phyloP scores from a whole-genome alignment of 75 land plant species.

The Cupressus sempervirens region DNA sequence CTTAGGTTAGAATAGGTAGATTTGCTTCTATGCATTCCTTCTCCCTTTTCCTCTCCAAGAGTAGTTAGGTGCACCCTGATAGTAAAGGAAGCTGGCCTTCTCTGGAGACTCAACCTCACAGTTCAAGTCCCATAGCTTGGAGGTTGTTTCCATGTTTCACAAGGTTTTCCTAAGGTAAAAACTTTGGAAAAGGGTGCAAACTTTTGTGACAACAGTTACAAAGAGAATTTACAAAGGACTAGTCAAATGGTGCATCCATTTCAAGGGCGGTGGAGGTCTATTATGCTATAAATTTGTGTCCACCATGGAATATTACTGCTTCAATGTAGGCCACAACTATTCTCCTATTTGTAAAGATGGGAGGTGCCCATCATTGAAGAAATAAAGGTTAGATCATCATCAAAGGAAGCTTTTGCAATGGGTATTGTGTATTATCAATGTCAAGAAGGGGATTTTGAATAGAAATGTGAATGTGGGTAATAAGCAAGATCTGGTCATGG shows the following conservation, averaged over 20 bases:
- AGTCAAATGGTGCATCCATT: slow-evolving; percentile 1
- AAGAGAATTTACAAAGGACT: background rate
- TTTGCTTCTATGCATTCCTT: no score
- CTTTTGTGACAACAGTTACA: no score
- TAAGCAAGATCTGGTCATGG: background rate
- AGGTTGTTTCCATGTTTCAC: no score
- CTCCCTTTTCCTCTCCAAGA: no score
- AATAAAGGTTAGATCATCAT: background rate
- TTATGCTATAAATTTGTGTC: background rate
- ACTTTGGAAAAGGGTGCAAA: no score
- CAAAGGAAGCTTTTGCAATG: background rate
- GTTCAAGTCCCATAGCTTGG: no score
- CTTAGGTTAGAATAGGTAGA: no score
- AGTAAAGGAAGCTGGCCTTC: no score
- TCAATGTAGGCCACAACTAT: background rate
- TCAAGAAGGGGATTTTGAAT: background rate
- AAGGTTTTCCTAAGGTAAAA: no score
- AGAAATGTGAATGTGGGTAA: background rate
- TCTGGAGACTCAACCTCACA: no score
- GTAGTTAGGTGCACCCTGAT: no score
- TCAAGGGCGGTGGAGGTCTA: background rate
- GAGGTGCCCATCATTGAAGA: background rate
- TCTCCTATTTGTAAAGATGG: background rate
- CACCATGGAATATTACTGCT: background rate
- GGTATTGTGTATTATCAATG: background rate